Conservation (phyloP, 2,329 filamentous ascomycete genomes). For the Fusarium concolor region DNA sequence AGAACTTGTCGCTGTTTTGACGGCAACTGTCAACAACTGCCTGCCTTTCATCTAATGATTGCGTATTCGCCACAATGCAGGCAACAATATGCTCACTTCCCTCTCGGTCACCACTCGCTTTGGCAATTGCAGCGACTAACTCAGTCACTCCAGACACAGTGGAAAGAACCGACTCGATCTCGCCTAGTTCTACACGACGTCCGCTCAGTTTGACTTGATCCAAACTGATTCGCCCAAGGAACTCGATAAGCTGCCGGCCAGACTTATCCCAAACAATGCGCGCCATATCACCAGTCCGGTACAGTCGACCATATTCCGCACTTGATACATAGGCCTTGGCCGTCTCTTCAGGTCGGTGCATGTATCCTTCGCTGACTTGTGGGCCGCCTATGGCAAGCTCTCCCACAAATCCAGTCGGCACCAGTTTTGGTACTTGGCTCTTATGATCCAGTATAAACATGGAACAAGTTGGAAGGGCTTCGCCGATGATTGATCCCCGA, state of each 20-base stretch:
- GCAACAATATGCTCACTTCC: slow-evolving; percentile 6
- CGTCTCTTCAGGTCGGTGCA: slow-evolving; percentile 71
- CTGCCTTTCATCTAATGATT: background rate
- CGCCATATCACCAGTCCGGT: slow-evolving; percentile 6
- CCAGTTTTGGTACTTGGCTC: slow-evolving; percentile 52
- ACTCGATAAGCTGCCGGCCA: slow-evolving; percentile 71
- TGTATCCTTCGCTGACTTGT: slow-evolving; percentile 76
- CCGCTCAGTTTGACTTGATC: slow-evolving; percentile 82
- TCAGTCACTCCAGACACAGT: background rate
- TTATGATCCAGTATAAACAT: slow-evolving; percentile 45
- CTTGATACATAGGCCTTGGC: slow-evolving; percentile 36
- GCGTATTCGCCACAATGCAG: background rate
- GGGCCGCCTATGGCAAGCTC: slow-evolving; percentile 85
- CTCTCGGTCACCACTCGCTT: background rate
- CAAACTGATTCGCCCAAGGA: slow-evolving; percentile 70
- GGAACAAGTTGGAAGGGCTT: slow-evolving; percentile 51
- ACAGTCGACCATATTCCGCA: background rate
- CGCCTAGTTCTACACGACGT: slow-evolving; percentile 78
- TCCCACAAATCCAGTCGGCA: slow-evolving; percentile 77
- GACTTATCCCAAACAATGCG: slow-evolving; percentile 63
- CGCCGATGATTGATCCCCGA: slow-evolving; percentile 53
- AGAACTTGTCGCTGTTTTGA: background rate
- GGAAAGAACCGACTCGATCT: slow-evolving; percentile 63
- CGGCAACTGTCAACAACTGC: background rate
- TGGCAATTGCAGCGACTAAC: background rate